A percentile compares a stretch with the other conserved stretches of the same genome.
phyloP scores from a whole-genome alignment of 768 basidiomycete species.

The Filobasidium floriforme region DNA sequence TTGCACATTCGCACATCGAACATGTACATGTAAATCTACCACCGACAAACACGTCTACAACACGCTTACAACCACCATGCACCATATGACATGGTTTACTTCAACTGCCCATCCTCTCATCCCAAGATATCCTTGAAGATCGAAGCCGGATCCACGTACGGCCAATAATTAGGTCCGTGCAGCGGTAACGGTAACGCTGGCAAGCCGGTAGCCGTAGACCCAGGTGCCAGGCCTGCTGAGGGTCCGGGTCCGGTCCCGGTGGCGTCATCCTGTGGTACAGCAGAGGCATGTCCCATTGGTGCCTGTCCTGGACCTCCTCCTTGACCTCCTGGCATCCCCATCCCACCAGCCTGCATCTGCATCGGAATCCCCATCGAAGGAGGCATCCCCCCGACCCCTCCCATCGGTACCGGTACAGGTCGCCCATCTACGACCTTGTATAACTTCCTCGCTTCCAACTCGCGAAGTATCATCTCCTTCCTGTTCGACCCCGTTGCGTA shows the following conservation, averaged over 20 bases:
- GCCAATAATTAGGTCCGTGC: slow-evolving; percentile 18
- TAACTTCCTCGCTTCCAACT: slow-evolving; percentile 15
- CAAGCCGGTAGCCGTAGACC: not conserved
- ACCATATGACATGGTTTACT: no score
- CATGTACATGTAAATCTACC: no score
- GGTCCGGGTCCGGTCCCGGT: not conserved
- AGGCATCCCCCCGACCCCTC: no score
- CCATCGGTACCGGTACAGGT: no score
- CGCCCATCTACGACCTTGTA: slow-evolving; percentile 12
- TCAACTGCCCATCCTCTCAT: not conserved
- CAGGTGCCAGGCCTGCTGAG: no score
- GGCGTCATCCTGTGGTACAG: not conserved
- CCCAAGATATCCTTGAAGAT: slow-evolving; percentile 20
- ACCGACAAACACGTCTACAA: no score
- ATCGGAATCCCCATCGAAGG: not conserved
- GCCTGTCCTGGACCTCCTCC: not conserved
- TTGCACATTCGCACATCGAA: no score
- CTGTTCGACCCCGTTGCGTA: no score
- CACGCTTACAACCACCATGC: no score
- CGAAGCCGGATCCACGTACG: slow-evolving; percentile 21
- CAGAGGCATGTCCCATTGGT: not conserved
- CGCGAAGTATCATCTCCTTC: slow-evolving; percentile 3
- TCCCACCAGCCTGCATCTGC: not conserved
- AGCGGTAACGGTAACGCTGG: not conserved
- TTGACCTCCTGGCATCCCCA: not conserved